phyloP scores from a whole-genome alignment of 805 yeast genomes.

The Saturnispora kantuleensis region DNA sequence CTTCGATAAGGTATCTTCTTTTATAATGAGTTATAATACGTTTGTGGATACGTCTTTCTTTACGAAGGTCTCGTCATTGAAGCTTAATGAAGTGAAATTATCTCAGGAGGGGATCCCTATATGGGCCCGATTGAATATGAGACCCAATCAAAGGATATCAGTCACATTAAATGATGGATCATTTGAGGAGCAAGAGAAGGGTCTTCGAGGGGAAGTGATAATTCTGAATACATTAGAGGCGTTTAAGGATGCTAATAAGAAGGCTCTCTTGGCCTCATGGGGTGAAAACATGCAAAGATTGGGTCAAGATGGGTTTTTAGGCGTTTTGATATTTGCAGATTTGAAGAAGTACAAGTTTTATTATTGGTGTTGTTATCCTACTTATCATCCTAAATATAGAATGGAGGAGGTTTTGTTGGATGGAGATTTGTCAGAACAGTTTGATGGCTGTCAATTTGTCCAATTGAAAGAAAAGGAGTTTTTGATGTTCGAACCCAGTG shows the following conservation, averaged over 20 bases:
- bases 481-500: background rate
- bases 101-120: constrained; percentile 22
- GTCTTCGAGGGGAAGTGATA: constrained; percentile 28
- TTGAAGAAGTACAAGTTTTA: constrained; percentile 78
- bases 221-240: constrained; percentile 83
- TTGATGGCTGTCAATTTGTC: background rate
- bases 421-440: background rate
- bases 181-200: constrained; percentile 1
- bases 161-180: background rate
- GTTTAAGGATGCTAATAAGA: constrained; percentile 63
- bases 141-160: constrained; percentile 3
- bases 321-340: constrained; percentile 68
- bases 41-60: constrained; percentile 85
- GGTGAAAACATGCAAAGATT: constrained; percentile 23
- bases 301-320: constrained; percentile 32
- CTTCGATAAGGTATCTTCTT: background rate
- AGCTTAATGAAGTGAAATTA: constrained; percentile 64
- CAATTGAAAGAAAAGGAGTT: background rate
- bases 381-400: constrained; percentile 42
- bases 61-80: constrained; percentile 58
- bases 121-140: constrained; percentile 24
- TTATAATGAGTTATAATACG: background rate
- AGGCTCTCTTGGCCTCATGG: constrained; percentile 36
- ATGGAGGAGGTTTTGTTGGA: constrained; percentile 23
- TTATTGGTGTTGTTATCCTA: constrained; percentile 86